Evolutionary conservation across 2,329 filamentous ascomycete species (phyloP).

Genomic region (Trichoderma sp.): DNA sequence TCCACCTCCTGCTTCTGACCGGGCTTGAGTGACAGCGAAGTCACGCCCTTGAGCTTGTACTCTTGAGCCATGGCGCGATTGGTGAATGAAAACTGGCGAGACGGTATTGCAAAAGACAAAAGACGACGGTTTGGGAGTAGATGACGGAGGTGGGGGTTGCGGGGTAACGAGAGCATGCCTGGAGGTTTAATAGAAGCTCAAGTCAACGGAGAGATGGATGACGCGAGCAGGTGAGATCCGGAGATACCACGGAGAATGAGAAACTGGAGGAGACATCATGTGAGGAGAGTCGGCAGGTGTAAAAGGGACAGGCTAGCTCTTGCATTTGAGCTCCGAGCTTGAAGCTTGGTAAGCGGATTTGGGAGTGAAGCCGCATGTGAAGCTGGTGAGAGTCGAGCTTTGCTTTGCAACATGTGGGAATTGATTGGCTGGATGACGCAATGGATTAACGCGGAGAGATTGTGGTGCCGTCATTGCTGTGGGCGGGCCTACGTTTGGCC

Average conservation of each 20-base stretch:
- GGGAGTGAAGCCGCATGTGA: background rate
- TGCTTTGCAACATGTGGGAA: conserved; percentile 26
- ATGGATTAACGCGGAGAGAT: background rate
- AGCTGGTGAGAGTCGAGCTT: background rate
- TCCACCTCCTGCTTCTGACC: conserved; percentile 87
- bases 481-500: background rate
- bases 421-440: conserved; percentile 26
- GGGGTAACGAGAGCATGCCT: conserved; percentile 20
- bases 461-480: background rate
- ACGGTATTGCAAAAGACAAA: background rate
- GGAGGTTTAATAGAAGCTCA: conserved; percentile 3
- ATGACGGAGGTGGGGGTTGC: conserved; percentile 23
- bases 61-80: conserved; percentile 53
- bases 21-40: conserved; percentile 71
- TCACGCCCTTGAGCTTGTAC: conserved; percentile 74
- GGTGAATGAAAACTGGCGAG: conserved; percentile 30
- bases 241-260: background rate
- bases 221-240: background rate
- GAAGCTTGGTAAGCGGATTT: background rate
- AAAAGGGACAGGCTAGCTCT: background rate
- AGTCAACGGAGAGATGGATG: background rate
- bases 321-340: background rate
- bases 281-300: background rate
- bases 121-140: background rate
- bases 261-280: background rate